phyloP scores from a whole-genome alignment of 768 basidiomycete genomes.

The Suillus fuscotomentosus region DNA sequence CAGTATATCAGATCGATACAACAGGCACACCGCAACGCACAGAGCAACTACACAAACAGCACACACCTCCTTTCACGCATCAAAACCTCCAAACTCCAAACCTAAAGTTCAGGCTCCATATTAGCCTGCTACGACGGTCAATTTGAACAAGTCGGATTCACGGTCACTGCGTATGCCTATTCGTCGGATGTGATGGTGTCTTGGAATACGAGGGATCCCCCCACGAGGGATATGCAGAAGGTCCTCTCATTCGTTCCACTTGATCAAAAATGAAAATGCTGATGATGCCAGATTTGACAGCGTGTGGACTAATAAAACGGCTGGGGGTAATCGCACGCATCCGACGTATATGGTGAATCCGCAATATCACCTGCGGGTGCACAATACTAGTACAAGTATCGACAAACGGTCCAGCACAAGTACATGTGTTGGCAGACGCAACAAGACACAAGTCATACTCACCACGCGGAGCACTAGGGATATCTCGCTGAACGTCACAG shows the following conservation, averaged over 20 bases:
- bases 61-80: constrained; percentile 39
- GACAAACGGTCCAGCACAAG: background rate
- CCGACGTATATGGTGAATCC: constrained; percentile 90
- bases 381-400: constrained; percentile 26
- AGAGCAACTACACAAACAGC: constrained; percentile 41
- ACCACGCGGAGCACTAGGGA: no score
- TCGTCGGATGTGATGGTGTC: constrained; percentile 29
- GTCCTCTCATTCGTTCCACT: constrained; percentile 12
- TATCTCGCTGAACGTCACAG: no score
- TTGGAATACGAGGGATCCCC: constrained; percentile 41
- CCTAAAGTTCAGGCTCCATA: constrained; percentile 38
- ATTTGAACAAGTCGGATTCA: constrained; percentile 60
- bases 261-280: no score
- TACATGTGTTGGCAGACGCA: no score
- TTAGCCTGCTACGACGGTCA: constrained; percentile 70
- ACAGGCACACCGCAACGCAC: constrained; percentile 8
- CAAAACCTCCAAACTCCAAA: background rate
- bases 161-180: constrained; percentile 54
- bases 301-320: constrained; percentile 61
- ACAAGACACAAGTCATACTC: no score
- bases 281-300: constrained; percentile 50
- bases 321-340: constrained; percentile 81
- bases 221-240: constrained; percentile 32
- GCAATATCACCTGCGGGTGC: constrained; percentile 72
- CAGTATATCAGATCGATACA: no score